Conservation (phyloP, 495 filamentous ascomycete species). For the Penicillium silybi region DNA sequence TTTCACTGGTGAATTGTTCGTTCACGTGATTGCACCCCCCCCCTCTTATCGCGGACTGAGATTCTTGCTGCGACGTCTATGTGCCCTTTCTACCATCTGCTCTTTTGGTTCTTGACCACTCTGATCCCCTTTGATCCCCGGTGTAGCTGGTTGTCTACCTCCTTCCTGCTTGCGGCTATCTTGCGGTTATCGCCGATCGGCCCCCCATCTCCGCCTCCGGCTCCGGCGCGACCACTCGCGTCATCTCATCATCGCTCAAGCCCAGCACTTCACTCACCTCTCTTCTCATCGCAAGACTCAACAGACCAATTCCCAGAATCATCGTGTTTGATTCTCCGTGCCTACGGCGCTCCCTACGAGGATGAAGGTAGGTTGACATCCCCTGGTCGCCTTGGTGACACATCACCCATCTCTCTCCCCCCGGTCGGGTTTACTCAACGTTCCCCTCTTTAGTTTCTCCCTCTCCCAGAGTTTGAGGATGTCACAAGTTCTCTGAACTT, state of each 20-base stretch:
- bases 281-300: neutral
- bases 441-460: conserved; percentile 64
- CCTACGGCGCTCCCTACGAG: neutral
- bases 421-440: neutral
- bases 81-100: neutral
- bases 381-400: conserved; percentile 9
- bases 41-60: conserved; percentile 3
- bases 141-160: conserved; percentile 6
- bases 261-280: neutral
- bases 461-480: conserved; percentile 81
- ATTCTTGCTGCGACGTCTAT: neutral
- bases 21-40: conserved; percentile 40
- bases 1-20: conserved; percentile 38
- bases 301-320: neutral
- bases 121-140: neutral
- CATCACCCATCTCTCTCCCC: conserved; percentile 1
- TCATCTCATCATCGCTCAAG: conserved; percentile 11
- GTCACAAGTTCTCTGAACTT: conserved; percentile 90
- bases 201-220: conserved; percentile 19
- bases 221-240: conserved; percentile 22
- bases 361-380: conserved; percentile 26
- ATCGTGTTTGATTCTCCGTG: too few species aligned
- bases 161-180: conserved; percentile 15
- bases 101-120: neutral
- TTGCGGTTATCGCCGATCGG: conserved; percentile 21